phyloP scores from a whole-genome alignment of 768 basidiomycete genomes.

The Lentinula sp. region DNA sequence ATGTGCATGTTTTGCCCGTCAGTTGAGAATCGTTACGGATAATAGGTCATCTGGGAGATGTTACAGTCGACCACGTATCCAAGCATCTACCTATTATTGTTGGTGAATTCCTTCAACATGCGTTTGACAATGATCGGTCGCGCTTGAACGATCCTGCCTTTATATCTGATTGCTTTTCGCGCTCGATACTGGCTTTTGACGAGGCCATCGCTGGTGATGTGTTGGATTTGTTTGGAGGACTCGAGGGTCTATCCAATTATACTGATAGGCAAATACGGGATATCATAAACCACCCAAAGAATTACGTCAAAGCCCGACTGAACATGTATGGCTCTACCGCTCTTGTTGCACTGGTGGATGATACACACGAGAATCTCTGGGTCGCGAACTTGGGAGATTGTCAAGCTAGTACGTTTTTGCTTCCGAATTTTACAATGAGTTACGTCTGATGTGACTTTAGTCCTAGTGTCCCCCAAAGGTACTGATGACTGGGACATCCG shows the following conservation, averaged over 20 bases:
- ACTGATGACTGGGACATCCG: conserved; percentile 50
- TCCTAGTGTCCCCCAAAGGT: conserved; percentile 43
- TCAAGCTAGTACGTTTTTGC: conserved; percentile 53
- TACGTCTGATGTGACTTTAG: conserved; percentile 21
- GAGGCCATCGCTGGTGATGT: conserved; percentile 64
- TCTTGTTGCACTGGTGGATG: conserved; percentile 67
- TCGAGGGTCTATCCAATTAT: conserved; percentile 42
- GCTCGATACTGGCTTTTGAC: conserved; percentile 56
- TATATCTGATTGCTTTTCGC: conserved; percentile 51
- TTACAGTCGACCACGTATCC: conserved; percentile 63
- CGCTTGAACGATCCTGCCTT: conserved; percentile 37
- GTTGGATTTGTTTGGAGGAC: conserved; percentile 49
- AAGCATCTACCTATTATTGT: conserved; percentile 65
- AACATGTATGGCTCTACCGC: conserved; percentile 81
- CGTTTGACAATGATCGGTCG: conserved; percentile 27
- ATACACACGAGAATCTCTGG: conserved; percentile 65
- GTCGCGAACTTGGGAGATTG: conserved; percentile 79
- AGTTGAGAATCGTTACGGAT: conserved; percentile 3
- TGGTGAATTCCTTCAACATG: conserved; percentile 47
- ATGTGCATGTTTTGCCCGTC: not conserved
- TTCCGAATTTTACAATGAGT: not conserved
- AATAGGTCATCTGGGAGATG: conserved; percentile 62
- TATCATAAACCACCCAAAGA: conserved; percentile 59
- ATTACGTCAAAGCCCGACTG: conserved; percentile 55
- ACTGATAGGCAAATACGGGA: conserved; percentile 50